Evolutionary conservation across 148 eudicot species (phyloP), one percentile per base, ranked within the genome.

Genomic region (Pharnaceum exiguum): DNA sequence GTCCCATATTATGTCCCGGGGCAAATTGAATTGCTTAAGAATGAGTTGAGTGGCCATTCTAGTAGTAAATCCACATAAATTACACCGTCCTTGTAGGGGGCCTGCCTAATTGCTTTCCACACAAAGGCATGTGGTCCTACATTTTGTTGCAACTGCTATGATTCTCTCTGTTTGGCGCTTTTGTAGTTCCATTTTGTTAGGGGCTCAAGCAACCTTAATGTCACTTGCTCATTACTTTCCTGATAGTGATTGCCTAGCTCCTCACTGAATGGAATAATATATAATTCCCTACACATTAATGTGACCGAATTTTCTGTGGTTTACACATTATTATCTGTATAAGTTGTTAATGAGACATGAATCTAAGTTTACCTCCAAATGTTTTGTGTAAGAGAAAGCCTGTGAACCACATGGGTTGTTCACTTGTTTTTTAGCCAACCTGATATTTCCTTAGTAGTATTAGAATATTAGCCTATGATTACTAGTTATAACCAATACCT

Each of bases 351-450:
- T 35, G 60, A 71, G 65, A 71, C 75, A 65, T 65, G 51, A 71
- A 65, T 65, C 75, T 54, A 71, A 65, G 57, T 69, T 49, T 44
- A 39, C 48, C 51, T 57, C 65, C 69, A 44, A 71, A 52, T 43
- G 40, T 52, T 43, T 66, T 32, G 60, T 57, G 68, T 17, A n/a
- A 58, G 31, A 10, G 29, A 43, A 60, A 49, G 42, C 57, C 57
- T 55, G 67, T 63, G 65, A 47, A 48, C 51, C 78, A 66, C 60
- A 52, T 69, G 72, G 75, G 24, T 61, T 58, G 54, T 69, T 65
- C 23, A 23, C 38, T 63, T 50, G 65, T 51, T 43, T 8, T 35
- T n/a, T 26, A 70, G 37, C 38, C 46, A 42, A 50, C 49, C 46
- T 45, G 13, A 45, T 32, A 22, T 36, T 10, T 35, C 6, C 33